Evolutionary conservation across 768 basidiomycete species (phyloP), one percentile per base, ranked within the genome.

Genomic region (Hericium rajendrae): DNA sequence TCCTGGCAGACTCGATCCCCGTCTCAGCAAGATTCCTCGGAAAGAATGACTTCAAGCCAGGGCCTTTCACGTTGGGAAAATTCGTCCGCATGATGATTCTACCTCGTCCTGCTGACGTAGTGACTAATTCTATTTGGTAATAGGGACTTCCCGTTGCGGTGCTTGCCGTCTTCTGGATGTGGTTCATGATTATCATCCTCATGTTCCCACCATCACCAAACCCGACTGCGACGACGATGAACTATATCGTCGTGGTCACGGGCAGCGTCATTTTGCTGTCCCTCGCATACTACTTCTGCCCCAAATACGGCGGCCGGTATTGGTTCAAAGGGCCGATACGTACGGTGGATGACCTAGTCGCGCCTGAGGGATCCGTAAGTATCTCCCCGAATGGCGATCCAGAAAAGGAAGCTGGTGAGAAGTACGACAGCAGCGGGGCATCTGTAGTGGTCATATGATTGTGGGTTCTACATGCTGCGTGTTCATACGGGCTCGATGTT

Each of bases 1-100:
- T 82, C 56, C 70, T 77, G 26, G 76, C 80, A 1, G 83, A 82
- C 63, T 66, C 72, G 0, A 78, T 82, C 9, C 83, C 83, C 3
- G 84, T 86, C 55, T 64, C 69, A 13, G 78, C 77, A 5, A 69
- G 82, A 38, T 78, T 78, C 65, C 62, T 76, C 0, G 75, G 75
- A 16, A 68, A 74, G 2, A 76, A 80, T 51, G 64, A 75, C 26
- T 81, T 81, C 60, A 73, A 76, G 63, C 81, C 78, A 4, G 84
- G 83, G 0, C 82, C 82, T 8, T 85, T 83, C 62, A 70, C 68
- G 55, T 73, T 83, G 8, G 59, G 59, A 10, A 37, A 32, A 18
- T 60, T 57, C 46, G 59, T 60, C 28, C 15, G 59, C 58, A 13
- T 15, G 26, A 38, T 37, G 43, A 10, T 20, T 26, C 15, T 13